Conservation (phyloP, 1,139 yeast species). For the Candida glucosophila region DNA sequence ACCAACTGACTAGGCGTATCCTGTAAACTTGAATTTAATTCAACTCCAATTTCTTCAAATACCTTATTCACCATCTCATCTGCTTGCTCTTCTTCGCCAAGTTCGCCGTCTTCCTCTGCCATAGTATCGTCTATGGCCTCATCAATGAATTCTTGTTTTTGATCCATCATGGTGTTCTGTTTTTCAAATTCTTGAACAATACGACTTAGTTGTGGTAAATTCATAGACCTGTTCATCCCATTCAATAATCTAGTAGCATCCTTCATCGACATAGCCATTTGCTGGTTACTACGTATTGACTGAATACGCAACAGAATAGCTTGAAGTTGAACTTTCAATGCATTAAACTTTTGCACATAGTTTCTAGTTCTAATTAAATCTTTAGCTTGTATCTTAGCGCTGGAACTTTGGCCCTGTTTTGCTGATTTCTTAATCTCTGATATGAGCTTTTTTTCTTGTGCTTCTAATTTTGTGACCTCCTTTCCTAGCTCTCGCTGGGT, state of each 20-base stretch:
- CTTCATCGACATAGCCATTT: conserved; percentile 91
- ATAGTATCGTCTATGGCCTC: conserved; percentile 94
- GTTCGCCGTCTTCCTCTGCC: conserved; percentile 69
- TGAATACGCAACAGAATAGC: conserved; percentile 89
- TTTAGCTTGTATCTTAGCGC: conserved; percentile 91
- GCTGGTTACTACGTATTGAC: conserved; percentile 84
- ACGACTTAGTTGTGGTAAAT: conserved; percentile 77
- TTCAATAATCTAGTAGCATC: conserved; percentile 86
- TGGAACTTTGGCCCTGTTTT: conserved; percentile 77
- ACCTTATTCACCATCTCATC: conserved; percentile 91
- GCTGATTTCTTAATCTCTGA: conserved; percentile 87
- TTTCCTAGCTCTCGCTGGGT: conserved; percentile 89
- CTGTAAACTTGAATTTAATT: conserved; percentile 58
- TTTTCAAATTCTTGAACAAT: conserved; percentile 94
- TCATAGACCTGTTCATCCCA: conserved; percentile 86
- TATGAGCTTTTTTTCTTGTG: conserved; percentile 82
- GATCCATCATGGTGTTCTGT: conserved; percentile 95
- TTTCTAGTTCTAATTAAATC: conserved; percentile 84
- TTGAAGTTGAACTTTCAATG: conserved; percentile 92
- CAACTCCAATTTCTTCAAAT: conserved; percentile 92
- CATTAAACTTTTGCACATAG: conserved; percentile 78
- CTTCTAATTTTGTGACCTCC: conserved; percentile 77
- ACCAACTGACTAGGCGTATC: conserved; percentile 56
- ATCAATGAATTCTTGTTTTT: conserved; percentile 97
- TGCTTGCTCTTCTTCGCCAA: conserved; percentile 73